Base-by-base conservation (phyloP, 1,139 yeast genomes). In the Debaryomyces fabryi region DNA sequence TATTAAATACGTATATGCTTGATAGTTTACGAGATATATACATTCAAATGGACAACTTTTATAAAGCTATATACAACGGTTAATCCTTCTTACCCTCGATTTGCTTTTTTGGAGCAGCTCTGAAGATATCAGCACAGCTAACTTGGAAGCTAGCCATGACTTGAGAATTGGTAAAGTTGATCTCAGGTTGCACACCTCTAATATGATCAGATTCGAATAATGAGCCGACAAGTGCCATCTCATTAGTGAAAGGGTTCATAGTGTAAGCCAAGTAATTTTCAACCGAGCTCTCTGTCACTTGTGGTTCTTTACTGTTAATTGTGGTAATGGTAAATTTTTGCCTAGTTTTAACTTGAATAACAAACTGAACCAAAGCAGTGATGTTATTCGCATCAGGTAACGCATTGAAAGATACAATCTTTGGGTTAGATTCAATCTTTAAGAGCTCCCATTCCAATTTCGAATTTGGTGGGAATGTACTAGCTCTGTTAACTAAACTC, bases 231-330 rank as follows among this genome's bases (percentile, higher is more conserved):
- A 90, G 72, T 25, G 79, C 78, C 51, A 86, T 73, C 49, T 84
- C 83, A 49, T 84, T 79, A 27, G 85, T 78, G 54, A 81, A 80
- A 12, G 96, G 88, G 63, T 91, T 89, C 57, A 90, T 77, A 37
- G 90, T 78, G 65, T 81, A 89, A 0, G 88, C 95, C 51, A 87
- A 75, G 63, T 89, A 84, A 64, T 90, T 96, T 20, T 81, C 76
- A 42, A 88, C 85, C 50, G 79, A 78, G 53, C 85, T 78, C 57
- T 83, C 86, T n/a, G 68, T 65, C 15, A 55, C 65, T 29, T 63
- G 54, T 34, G 66, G 59, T 20, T 58, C 55, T 34, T 72, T 73
- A 21, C 71, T 75, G 4, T 72, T 73, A 46, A 80, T 71, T 12
- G 74, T 67, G 27, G 73, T 69, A 29, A 78, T 66, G 38, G 83